phyloP scores from a whole-genome alignment of 768 basidiomycete species.

The Trametes maxima region DNA sequence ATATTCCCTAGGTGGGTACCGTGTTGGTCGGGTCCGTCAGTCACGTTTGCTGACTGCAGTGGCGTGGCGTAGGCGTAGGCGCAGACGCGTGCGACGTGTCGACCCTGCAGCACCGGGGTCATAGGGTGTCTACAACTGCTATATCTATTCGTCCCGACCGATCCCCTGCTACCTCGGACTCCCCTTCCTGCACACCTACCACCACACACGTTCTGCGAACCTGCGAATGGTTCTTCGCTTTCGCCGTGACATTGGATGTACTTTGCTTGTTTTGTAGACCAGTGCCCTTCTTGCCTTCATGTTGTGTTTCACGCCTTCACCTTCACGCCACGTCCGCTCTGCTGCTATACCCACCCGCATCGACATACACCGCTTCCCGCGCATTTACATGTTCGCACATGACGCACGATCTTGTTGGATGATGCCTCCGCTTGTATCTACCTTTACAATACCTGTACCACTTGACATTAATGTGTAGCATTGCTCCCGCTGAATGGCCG shows the following conservation, averaged over 20 bases:
- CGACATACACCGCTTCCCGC: neutral
- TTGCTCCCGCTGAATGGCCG: neutral
- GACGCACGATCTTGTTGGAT: neutral
- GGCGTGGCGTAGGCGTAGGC: conserved; percentile 6
- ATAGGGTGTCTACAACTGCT: neutral
- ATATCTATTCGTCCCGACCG: neutral
- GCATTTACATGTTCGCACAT: neutral
- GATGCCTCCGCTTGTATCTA: neutral
- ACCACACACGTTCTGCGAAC: too few relatives aligned
- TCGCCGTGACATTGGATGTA: too few relatives aligned
- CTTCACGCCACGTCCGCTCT: neutral
- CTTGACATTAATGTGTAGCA: conserved; percentile 3
- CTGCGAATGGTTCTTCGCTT: too few relatives aligned
- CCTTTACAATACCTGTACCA: conserved; percentile 5
- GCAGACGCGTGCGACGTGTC: conserved; percentile 13
- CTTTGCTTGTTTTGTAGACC: too few relatives aligned
- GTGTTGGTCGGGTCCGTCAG: neutral
- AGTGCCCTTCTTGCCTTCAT: too few relatives aligned
- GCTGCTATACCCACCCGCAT: neutral
- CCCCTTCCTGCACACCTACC: too few relatives aligned
- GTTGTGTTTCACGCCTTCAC: too few relatives aligned
- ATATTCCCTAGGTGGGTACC: conserved; percentile 73
- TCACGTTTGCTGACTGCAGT: neutral
- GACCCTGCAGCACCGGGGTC: neutral
- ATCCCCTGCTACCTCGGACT: neutral